Conservation (phyloP, 805 yeast genomes). For the Starmerella ratchasimensis region DNA sequence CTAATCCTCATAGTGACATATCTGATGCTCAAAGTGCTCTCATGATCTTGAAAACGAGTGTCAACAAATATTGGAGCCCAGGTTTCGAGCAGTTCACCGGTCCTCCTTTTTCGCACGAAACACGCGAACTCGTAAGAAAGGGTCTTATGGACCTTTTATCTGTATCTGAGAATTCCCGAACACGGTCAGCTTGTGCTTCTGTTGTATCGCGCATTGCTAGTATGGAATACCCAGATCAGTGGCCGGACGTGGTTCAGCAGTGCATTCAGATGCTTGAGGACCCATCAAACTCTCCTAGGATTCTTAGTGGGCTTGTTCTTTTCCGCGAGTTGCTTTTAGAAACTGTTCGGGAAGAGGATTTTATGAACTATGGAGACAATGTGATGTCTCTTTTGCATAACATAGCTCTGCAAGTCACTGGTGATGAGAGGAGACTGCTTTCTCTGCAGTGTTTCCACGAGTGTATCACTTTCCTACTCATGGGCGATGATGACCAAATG, state of each 20-base stretch:
- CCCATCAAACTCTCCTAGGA: constrained; percentile 31
- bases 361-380: constrained; percentile 49
- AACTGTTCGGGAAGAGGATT: constrained; percentile 71
- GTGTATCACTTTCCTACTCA: constrained; percentile 23
- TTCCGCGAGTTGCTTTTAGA: constrained; percentile 70
- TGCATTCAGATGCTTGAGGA: constrained; percentile 25
- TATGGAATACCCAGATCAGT: constrained; percentile 87
- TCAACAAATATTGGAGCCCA: constrained; percentile 68
- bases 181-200: constrained; percentile 55
- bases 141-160: constrained; percentile 38
- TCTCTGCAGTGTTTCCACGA: constrained; percentile 27
- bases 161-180: constrained; percentile 31
- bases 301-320: constrained; percentile 27
- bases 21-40: constrained; percentile 41
- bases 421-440: constrained; percentile 9
- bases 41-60: constrained; percentile 50
- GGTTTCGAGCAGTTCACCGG: constrained; percentile 67
- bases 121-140: constrained; percentile 39
- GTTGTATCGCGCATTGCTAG: constrained; percentile 74
- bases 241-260: constrained; percentile 50
- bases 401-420: constrained; percentile 15
- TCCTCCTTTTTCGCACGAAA: constrained; percentile 41
- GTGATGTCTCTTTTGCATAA: constrained; percentile 17
- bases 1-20: constrained; percentile 7
- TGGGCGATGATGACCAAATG: constrained; percentile 23